Conservation (phyloP, 768 basidiomycete genomes). For the Agaricus blazei region DNA sequence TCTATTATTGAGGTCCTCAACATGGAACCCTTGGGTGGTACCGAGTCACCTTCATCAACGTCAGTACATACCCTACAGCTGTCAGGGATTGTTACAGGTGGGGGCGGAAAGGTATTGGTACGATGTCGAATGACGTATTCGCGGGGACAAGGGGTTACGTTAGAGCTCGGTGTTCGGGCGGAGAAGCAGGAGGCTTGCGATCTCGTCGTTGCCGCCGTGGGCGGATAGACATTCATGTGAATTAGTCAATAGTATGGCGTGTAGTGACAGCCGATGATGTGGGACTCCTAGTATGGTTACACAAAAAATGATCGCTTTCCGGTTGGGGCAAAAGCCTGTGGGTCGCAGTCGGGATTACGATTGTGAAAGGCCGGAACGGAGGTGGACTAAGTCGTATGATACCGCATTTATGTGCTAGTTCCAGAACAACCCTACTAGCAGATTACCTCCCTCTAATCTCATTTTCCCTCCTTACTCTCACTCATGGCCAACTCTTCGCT, state of each 20-base stretch:
- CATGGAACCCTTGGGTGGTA: slow-evolving; percentile 95
- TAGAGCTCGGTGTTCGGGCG: slow-evolving; percentile 88
- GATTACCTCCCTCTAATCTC: slow-evolving; percentile 5
- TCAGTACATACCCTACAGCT: slow-evolving; percentile 94
- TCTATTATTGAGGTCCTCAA: slow-evolving; percentile 94
- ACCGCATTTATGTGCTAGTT: slow-evolving; percentile 5
- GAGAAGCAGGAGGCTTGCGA: slow-evolving; percentile 85
- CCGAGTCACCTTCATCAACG: slow-evolving; percentile 72
- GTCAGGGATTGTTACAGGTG: slow-evolving; percentile 85
- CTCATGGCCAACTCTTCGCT: slow-evolving; percentile 54
- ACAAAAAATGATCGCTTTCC: neutral
- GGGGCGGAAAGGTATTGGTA: slow-evolving; percentile 93
- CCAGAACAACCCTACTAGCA: neutral
- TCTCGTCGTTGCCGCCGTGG: slow-evolving; percentile 88
- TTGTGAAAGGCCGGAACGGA: slow-evolving; percentile 9
- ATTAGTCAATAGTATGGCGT: slow-evolving; percentile 3
- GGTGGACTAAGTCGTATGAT: slow-evolving; percentile 4
- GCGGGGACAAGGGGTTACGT: slow-evolving; percentile 83
- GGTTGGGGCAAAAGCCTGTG: neutral
- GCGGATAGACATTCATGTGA: slow-evolving; percentile 36
- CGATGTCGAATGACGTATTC: slow-evolving; percentile 95
- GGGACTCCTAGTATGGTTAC: neutral
- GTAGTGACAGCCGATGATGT: slow-evolving; percentile 8
- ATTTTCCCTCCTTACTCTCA: slow-evolving; percentile 13
- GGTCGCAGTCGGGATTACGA: neutral